phyloP scores from a whole-genome alignment of 257 asterid genomes.

The Plectranthus barbatus region DNA sequence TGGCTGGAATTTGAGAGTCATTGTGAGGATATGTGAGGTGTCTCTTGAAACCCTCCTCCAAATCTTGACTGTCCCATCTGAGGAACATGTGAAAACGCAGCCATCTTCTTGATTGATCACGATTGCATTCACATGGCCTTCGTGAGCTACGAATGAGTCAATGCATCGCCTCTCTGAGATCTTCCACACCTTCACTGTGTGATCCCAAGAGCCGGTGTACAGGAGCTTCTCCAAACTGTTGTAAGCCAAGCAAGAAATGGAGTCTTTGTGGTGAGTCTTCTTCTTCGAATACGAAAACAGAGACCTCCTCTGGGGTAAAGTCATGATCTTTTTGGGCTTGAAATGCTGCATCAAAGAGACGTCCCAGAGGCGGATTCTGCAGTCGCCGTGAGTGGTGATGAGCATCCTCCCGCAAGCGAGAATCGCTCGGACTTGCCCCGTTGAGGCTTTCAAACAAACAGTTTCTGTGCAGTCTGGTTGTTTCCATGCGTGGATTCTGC shows the following conservation, averaged over 20 bases:
- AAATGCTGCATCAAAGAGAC: constrained; percentile 24
- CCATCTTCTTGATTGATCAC: constrained; percentile 50
- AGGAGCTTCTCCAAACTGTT: constrained; percentile 38
- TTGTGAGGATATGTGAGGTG: constrained; percentile 51
- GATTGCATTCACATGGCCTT: constrained; percentile 46
- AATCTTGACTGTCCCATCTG: constrained; percentile 58
- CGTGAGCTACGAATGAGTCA: constrained; percentile 61
- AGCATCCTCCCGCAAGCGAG: constrained; percentile 39
- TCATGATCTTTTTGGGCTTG: constrained; percentile 31
- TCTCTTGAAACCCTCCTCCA: constrained; percentile 55
- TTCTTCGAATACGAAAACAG: constrained; percentile 27
- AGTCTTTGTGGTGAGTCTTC: constrained; percentile 26
- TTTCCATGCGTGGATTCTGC: constrained; percentile 58
- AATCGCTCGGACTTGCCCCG: constrained; percentile 47
- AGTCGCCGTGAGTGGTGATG: constrained; percentile 51
- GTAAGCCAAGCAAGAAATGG: constrained; percentile 48
- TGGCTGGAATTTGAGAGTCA: constrained; percentile 54
- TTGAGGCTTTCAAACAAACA: constrained; percentile 40
- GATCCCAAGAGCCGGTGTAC: constrained; percentile 67
- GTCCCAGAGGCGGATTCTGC: constrained; percentile 55
- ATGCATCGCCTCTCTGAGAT: constrained; percentile 34
- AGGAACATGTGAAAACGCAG: constrained; percentile 58
- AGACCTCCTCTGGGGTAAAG: constrained; percentile 36
- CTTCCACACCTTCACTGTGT: constrained; percentile 59
- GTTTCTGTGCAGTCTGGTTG: constrained; percentile 53